Evolutionary conservation across 2,329 filamentous ascomycete species (phyloP).

Genomic region (Sordariomycetes sp.): DNA sequence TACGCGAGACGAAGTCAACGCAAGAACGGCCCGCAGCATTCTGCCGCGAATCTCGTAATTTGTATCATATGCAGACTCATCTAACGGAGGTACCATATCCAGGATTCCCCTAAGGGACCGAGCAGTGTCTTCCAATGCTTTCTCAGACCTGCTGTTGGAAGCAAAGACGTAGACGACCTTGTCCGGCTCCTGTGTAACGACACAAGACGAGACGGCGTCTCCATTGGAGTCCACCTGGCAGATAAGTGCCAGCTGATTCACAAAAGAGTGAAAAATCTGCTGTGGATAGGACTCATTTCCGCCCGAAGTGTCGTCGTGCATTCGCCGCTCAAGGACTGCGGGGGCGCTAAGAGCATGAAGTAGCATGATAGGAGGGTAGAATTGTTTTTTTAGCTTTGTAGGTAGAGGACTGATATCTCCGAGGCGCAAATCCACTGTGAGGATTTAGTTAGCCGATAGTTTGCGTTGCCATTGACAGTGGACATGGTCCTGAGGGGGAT

Average conservation of each 20-base stretch:
- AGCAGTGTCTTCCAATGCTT: neutral
- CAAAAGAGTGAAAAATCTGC: conserved; percentile 13
- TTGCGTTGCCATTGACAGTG: neutral
- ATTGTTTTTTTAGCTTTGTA: neutral
- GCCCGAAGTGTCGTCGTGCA: neutral
- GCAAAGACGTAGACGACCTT: conserved; percentile 16
- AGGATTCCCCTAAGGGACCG: conserved; percentile 8
- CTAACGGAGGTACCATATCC: conserved; percentile 1
- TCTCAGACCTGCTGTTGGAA: conserved; percentile 12
- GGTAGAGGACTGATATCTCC: neutral
- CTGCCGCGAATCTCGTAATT: no score
- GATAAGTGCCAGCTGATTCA: conserved; percentile 16
- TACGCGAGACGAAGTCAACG: neutral
- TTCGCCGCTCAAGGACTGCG: neutral
- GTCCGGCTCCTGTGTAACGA: conserved; percentile 14
- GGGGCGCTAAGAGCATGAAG: neutral
- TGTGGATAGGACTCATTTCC: conserved; percentile 8
- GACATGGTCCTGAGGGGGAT: neutral
- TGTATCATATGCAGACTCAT: neutral
- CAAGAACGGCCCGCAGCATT: no score
- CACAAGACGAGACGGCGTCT: conserved; percentile 13
- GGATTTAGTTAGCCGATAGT: neutral
- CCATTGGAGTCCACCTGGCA: conserved; percentile 12
- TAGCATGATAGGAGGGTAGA: neutral
- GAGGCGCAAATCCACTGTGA: neutral